phyloP scores from a whole-genome alignment of 257 asterid genomes.

The Parsonsia alboflavescens region DNA sequence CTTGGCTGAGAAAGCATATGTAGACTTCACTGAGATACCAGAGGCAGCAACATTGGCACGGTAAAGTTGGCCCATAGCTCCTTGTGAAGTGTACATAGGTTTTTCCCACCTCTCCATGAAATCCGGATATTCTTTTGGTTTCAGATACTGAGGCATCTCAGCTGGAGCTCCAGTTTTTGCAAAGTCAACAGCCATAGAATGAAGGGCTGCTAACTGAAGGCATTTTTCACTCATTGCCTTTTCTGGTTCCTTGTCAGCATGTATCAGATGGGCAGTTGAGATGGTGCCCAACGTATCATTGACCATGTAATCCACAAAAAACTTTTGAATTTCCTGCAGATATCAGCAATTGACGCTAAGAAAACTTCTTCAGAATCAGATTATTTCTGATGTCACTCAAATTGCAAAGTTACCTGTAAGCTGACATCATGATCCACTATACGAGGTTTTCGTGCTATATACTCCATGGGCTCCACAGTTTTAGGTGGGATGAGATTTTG shows the following conservation, averaged over 20 bases:
- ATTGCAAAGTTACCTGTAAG: constrained; percentile 49
- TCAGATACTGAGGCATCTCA: constrained; percentile 73
- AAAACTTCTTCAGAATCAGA: background rate
- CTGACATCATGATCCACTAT: constrained; percentile 86
- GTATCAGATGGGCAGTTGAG: constrained; percentile 84
- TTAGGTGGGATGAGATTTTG: constrained; percentile 52
- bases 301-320: constrained; percentile 85
- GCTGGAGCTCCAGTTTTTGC: constrained; percentile 97
- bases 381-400: background rate
- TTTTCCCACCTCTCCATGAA: constrained; percentile 90
- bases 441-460: constrained; percentile 75
- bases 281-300: constrained; percentile 81
- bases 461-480: constrained; percentile 89
- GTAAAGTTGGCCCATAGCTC: constrained; percentile 74
- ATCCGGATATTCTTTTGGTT: constrained; percentile 80
- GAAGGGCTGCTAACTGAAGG: constrained; percentile 77
- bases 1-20: constrained; percentile 15
- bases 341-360: constrained; percentile 5
- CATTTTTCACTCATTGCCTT: constrained; percentile 77
- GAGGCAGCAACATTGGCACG: constrained; percentile 45
- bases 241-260: constrained; percentile 78
- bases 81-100: constrained; percentile 68
- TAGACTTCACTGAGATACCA: constrained; percentile 22
- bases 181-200: constrained; percentile 96
- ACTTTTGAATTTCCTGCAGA: constrained; percentile 80